These are phyloP conservation scores for Lentinula raphanica DNA, from an alignment of 768 basidiomycete species.

Conservation along the genomic window DNA sequence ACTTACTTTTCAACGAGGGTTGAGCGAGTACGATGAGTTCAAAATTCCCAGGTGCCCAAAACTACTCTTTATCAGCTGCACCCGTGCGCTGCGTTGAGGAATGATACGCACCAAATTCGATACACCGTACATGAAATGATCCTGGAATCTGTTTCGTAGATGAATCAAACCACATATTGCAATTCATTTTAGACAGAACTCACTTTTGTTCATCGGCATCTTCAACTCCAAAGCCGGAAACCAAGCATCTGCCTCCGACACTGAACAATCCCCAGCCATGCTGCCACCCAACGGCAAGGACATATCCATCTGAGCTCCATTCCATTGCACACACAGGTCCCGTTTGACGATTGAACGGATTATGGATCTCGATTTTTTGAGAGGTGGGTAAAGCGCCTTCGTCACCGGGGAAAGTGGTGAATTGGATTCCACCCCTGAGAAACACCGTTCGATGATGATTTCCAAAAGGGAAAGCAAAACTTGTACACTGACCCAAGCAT, in stretches of 20 bases:
- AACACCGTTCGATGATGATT: not conserved
- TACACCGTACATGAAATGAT: conserved; percentile 82
- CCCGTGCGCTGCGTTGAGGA: not conserved
- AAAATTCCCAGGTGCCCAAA: conserved; percentile 92
- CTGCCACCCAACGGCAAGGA: conserved; percentile 88
- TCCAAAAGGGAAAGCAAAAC: not conserved
- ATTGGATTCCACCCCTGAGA: conserved; percentile 59
- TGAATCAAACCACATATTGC: not conserved
- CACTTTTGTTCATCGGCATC: conserved; percentile 57
- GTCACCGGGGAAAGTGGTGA: conserved; percentile 63
- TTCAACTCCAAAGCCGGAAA: conserved; percentile 69
- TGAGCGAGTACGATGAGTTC: conserved; percentile 77
- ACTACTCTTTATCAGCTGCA: conserved; percentile 39
- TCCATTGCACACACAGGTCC: conserved; percentile 67
- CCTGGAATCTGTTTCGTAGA: conserved; percentile 52
- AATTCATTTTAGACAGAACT: conserved; percentile 10
- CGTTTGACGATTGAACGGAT: conserved; percentile 49
- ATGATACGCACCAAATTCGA: conserved; percentile 53
- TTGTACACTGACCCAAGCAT: conserved; percentile 48
- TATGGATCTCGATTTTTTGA: conserved; percentile 58
- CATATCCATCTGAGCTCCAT: conserved; percentile 96
- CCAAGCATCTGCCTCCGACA: conserved; percentile 81
- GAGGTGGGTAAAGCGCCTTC: conserved; percentile 54
- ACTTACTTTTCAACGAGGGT: conserved; percentile 45
- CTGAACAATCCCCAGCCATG: conserved; percentile 89